Evolutionary conservation across 2,329 filamentous ascomycete species (phyloP).

Genomic region (Diaporthe batatas): DNA sequence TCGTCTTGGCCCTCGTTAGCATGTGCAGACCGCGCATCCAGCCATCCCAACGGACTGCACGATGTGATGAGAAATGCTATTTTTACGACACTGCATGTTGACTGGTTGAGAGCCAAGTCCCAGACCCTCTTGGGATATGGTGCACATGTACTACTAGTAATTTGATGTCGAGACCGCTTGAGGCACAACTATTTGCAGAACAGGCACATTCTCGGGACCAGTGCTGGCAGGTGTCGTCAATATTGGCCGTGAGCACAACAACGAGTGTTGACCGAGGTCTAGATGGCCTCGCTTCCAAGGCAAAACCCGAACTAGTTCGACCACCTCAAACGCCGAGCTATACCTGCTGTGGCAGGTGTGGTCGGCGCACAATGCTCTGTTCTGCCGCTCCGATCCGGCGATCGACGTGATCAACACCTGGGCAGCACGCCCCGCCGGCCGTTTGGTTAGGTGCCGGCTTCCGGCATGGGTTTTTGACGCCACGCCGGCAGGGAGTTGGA

Average conservation of each 20-base stretch:
- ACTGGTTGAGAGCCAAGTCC: not conserved
- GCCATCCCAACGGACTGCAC: slow-evolving; percentile 8
- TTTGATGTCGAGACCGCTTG: too few relatives aligned
- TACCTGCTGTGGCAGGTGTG: slow-evolving; percentile 7
- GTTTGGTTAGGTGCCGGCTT: slow-evolving; percentile 9
- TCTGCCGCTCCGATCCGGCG: slow-evolving; percentile 17
- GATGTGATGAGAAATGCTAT: slow-evolving; percentile 30
- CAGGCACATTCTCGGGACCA: not conserved
- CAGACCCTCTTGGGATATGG: not conserved
- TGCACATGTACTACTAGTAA: too few relatives aligned
- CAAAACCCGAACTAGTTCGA: not conserved
- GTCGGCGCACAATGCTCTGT: not conserved
- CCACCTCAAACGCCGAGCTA: slow-evolving; percentile 3
- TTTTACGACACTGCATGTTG: slow-evolving; percentile 28
- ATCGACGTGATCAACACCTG: slow-evolving; percentile 5
- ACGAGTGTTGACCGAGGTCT: not conserved
- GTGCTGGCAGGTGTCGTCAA: not conserved
- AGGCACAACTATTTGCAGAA: not conserved
- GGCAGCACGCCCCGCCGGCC: not conserved
- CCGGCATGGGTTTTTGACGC: not conserved
- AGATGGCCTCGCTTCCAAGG: not conserved
- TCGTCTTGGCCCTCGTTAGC: slow-evolving; percentile 11
- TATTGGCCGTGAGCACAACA: not conserved
- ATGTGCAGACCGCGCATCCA: not conserved
- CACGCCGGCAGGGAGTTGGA: not conserved